These are phyloP conservation scores for Torrubiellomyces zombiae DNA, from an alignment of 2,329 filamentous ascomycete species.

Conservation along the genomic window DNA sequence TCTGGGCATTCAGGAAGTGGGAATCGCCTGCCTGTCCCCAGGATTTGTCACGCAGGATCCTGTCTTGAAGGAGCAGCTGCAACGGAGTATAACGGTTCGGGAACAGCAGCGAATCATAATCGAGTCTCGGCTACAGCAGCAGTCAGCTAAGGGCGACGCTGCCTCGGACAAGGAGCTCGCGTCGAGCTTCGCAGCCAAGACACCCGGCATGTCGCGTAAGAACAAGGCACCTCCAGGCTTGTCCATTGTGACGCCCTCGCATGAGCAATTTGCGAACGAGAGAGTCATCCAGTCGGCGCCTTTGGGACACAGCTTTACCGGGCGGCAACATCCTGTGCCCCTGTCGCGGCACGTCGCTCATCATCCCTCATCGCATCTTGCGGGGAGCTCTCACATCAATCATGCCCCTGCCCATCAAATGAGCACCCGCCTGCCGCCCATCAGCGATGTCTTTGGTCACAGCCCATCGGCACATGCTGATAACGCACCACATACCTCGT, in stretches of 20 bases:
- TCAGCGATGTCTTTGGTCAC: constrained; percentile 87
- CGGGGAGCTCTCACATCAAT: constrained; percentile 77
- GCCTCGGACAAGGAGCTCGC: constrained; percentile 29
- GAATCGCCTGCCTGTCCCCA: constrained; percentile 83
- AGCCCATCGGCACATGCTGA: constrained; percentile 48
- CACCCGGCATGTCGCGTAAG: constrained; percentile 54
- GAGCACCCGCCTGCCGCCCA: constrained; percentile 79
- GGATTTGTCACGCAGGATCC: constrained; percentile 94
- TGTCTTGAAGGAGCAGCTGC: constrained; percentile 87
- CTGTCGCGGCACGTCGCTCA: constrained; percentile 64
- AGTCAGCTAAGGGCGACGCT: constrained; percentile 62
- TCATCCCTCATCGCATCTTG: constrained; percentile 66
- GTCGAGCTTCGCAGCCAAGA: constrained; percentile 43
- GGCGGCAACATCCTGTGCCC: constrained; percentile 63
- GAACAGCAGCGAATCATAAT: constrained; percentile 94
- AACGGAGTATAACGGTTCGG: constrained; percentile 81
- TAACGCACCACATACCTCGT: constrained; percentile 23
- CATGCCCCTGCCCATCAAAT: constrained; percentile 80
- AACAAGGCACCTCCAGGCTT: constrained; percentile 76
- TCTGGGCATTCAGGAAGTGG: constrained; percentile 77
- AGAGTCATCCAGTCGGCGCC: constrained; percentile 94
- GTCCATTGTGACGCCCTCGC: constrained; percentile 87
- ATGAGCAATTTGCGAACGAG: constrained; percentile 83
- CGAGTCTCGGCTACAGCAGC: constrained; percentile 76
- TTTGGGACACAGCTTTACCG: constrained; percentile 87